phyloP scores from a whole-genome alignment of 805 yeast genomes.

The Ogataea philodendri region DNA sequence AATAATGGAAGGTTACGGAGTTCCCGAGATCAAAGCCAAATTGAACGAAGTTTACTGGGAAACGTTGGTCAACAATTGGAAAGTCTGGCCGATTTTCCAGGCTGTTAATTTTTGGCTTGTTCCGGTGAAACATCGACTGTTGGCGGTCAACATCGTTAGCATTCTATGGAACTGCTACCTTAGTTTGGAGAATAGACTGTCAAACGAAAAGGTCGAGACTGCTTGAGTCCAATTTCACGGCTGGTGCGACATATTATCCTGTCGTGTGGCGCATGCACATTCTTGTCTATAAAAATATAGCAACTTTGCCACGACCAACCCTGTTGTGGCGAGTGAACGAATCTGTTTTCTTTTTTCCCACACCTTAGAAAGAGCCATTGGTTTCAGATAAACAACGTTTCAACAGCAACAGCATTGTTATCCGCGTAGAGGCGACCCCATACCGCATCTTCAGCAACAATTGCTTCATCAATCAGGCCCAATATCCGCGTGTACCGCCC shows the following conservation, averaged over 20 bases:
- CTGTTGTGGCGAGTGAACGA: conserved; percentile 22
- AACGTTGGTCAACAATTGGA: conserved; percentile 74
- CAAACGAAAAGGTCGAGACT: conserved; percentile 13
- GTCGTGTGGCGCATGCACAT: too few relatives aligned
- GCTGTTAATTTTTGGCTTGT: conserved; percentile 69
- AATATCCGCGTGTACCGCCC: too few relatives aligned
- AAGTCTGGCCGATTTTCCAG: conserved; percentile 90
- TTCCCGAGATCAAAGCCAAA: conserved; percentile 40
- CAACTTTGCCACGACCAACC: conserved; percentile 2
- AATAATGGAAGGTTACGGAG: conserved; percentile 53
- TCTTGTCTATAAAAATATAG: not conserved
- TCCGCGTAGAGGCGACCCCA: conserved; percentile 1
- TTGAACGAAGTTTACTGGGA: conserved; percentile 55
- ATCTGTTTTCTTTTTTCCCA: conserved; percentile 20
- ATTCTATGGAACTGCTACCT: conserved; percentile 83
- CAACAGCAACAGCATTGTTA: not conserved
- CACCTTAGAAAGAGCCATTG: conserved; percentile 6
- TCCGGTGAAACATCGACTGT: conserved; percentile 67
- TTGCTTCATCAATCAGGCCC: too few relatives aligned
- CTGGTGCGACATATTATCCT: too few relatives aligned
- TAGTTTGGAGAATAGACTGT: conserved; percentile 50
- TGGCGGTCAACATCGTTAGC: conserved; percentile 68
- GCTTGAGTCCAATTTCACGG: too few relatives aligned
- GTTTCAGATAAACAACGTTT: conserved; percentile 7
- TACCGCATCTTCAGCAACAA: conserved; percentile 4